Evolutionary conservation across 768 basidiomycete genomes (phyloP).

Genomic region (Favolaschia claudopus): DNA sequence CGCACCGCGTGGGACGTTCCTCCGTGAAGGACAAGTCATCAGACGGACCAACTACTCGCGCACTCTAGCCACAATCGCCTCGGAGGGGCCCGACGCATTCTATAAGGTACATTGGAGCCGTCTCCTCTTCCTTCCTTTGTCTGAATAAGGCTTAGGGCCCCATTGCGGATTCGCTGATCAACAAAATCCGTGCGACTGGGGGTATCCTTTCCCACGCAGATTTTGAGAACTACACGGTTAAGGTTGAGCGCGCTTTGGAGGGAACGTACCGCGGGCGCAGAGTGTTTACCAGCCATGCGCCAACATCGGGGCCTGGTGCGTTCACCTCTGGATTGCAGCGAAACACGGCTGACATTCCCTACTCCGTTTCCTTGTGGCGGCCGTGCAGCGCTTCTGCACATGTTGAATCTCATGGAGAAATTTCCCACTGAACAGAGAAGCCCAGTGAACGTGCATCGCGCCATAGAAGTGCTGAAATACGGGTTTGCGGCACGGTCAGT

Average conservation of each 20-base stretch:
- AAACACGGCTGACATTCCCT: not conserved
- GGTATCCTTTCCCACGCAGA: conserved; percentile 85
- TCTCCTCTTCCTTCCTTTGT: conserved; percentile 21
- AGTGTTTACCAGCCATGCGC: conserved; percentile 86
- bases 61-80: conserved; percentile 78
- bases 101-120: conserved; percentile 63
- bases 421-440: conserved; percentile 65
- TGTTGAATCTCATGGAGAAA: conserved; percentile 90
- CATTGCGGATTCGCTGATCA: conserved; percentile 81
- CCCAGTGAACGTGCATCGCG: conserved; percentile 76
- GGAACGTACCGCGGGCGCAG: conserved; percentile 81
- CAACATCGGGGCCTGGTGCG: conserved; percentile 80
- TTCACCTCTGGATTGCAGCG: not conserved
- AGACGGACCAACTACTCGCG: conserved; percentile 75
- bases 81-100: conserved; percentile 81
- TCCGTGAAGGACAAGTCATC: conserved; percentile 80
- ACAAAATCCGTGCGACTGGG: conserved; percentile 73
- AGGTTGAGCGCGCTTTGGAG: conserved; percentile 74
- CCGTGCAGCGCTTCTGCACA: conserved; percentile 74
- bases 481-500: conserved; percentile 58
- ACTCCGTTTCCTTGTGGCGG: not conserved
- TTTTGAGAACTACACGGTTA: conserved; percentile 72
- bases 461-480: conserved; percentile 87
- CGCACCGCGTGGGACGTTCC: conserved; percentile 74
- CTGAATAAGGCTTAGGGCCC: conserved; percentile 57